These are phyloP conservation scores for Talaromyces sp. DNA, from an alignment of 2,329 filamentous ascomycete species.

Conservation along the genomic window DNA sequence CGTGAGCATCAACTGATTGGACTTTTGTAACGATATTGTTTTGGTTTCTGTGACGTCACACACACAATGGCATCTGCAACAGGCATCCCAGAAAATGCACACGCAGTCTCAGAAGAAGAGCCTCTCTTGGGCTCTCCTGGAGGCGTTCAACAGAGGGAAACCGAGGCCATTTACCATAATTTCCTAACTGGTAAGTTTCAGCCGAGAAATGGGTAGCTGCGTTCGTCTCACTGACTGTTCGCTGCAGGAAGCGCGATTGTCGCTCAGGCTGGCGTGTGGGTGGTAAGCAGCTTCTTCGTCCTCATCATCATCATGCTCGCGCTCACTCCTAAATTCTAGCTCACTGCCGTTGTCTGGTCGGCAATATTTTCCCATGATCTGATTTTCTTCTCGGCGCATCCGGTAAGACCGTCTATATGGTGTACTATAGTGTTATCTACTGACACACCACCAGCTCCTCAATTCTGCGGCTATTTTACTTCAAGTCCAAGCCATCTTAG, in stretches of 20 bases:
- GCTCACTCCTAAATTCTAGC: conserved; percentile 31
- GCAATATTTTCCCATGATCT: conserved; percentile 65
- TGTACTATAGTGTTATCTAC: neutral
- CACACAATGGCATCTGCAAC: conserved; percentile 3
- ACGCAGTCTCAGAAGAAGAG: conserved; percentile 50
- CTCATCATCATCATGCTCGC: neutral
- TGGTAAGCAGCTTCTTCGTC: conserved; percentile 43
- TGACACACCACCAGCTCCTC: conserved; percentile 35
- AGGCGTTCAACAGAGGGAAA: conserved; percentile 61
- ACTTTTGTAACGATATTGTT: neutral
- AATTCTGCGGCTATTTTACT: conserved; percentile 65
- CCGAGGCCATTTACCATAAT: conserved; percentile 56
- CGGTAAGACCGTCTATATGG: conserved; percentile 56
- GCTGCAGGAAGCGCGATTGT: conserved; percentile 69
- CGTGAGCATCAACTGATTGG: neutral
- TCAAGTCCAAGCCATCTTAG: conserved; percentile 71
- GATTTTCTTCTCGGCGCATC: conserved; percentile 84
- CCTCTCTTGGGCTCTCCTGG: conserved; percentile 67
- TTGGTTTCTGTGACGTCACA: neutral
- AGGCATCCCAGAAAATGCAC: neutral
- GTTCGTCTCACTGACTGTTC: neutral
- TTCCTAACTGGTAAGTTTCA: conserved; percentile 62
- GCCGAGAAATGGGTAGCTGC: neutral
- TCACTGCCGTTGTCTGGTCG: conserved; percentile 72
- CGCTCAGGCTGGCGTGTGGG: conserved; percentile 71